These are phyloP conservation scores for Firmiana major DNA, from an alignment of 345 rosid species.

Conservation along the genomic window DNA sequence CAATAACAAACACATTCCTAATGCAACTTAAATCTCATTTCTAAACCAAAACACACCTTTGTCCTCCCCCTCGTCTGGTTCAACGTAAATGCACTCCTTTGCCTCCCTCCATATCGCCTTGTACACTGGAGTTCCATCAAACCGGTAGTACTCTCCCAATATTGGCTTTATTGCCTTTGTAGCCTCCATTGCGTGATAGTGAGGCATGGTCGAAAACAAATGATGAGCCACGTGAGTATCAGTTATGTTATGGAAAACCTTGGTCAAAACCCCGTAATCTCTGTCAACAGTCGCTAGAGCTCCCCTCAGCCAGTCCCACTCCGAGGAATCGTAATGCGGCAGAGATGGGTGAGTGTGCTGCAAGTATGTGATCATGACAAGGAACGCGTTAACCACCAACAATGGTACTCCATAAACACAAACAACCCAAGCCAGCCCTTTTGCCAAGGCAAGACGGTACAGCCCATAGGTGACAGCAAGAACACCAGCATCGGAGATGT, in stretches of 20 bases:
- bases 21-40: constrained; percentile 43
- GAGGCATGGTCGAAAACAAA: constrained; percentile 84
- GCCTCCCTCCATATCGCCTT: constrained; percentile 89
- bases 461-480: constrained; percentile 52
- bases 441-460: constrained; percentile 43
- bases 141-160: constrained; percentile 74
- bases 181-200: constrained; percentile 88
- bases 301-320: constrained; percentile 95
- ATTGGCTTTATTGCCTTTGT: constrained; percentile 82
- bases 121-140: constrained; percentile 60
- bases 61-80: constrained; percentile 54
- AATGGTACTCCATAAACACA: constrained; percentile 69
- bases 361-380: constrained; percentile 70
- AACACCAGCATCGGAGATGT: constrained; percentile 64
- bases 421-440: constrained; percentile 61
- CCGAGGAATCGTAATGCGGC: constrained; percentile 76
- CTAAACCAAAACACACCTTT: constrained; percentile 84
- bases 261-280: constrained; percentile 80
- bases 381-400: constrained; percentile 59
- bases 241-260: constrained; percentile 77
- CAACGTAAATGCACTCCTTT: constrained; percentile 81
- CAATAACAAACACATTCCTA: neutral
- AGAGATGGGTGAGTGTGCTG: constrained; percentile 86
- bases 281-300: constrained; percentile 82
- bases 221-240: constrained; percentile 94